Base-by-base conservation (phyloP, 352 stramenopile genomes). In the Stramenopiles sp. region DNA sequence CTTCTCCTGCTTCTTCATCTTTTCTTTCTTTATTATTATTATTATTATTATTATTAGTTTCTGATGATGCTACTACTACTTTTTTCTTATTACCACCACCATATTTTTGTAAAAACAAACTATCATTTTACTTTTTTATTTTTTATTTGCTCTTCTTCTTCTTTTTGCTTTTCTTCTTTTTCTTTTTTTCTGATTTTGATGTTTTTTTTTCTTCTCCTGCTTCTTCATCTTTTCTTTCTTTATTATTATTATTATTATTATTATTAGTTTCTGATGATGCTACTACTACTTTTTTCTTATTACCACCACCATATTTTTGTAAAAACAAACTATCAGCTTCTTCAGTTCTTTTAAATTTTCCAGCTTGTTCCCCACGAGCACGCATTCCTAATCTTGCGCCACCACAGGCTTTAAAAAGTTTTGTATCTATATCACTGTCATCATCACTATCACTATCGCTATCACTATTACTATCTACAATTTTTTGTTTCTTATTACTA, bases 381-480 rank as follows among this genome's bases (percentile, higher is more conserved):
- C 65, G 65, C 65, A 76, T 76, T 7, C 65, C 65, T 33, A 76
- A 33, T 13, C 65, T 4, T 76, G 65, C 31, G 7, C 65, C 65
- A 33, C 65, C 65, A 33, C 65, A 76, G 4, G 65, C 65, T 76
- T 76, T 76, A 76, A 76, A 76, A 13, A 76, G 13, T 76, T 76
- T 76, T 31, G 65, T 33, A 76, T 76, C 65, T 13, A 76, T 33
- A 33, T 76, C 65, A 33, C 13, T 20, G 13, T 76, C 65, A 53
- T 53, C 38, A 76, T 76, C 65, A 76, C 7, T 33, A 33, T 20
- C 13, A 76, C 13, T 33, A 20, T 13, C 65, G 13, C 65, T 13
- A 33, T 76, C 65, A n/a, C n/a, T n/a, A n/a, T n/a, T n/a, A n/a
- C 31, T 13, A 76, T 33, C 13, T 53, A 13, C 38, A 4, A 4